Evolutionary conservation across 2,329 filamentous ascomycete genomes (phyloP).

Genomic region (Fusarium sp.): DNA sequence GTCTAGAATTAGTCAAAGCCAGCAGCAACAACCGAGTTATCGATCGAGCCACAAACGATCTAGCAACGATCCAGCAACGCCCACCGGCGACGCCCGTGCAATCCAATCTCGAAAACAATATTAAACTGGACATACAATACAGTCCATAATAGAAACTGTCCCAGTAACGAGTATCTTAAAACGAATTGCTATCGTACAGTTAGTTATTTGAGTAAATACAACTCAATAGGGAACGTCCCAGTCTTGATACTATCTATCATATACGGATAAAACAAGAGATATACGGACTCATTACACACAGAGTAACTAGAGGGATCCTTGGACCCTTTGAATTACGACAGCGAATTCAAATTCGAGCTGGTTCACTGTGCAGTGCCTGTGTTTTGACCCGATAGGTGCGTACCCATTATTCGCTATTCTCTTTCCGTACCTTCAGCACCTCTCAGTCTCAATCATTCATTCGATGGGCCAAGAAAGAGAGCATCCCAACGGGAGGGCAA

Average conservation of each 20-base stretch:
- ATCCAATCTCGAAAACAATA: constrained; percentile 29
- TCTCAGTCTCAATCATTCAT: background rate
- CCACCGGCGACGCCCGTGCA: constrained; percentile 24
- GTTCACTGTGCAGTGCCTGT: background rate
- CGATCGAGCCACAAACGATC: constrained; percentile 34
- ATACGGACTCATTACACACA: no score
- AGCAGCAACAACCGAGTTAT: constrained; percentile 29
- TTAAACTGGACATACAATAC: background rate
- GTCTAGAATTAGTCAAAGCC: constrained; percentile 14
- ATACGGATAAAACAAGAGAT: constrained; percentile 18
- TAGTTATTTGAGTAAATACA: background rate
- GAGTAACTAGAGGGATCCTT: constrained; percentile 31
- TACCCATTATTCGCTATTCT: constrained; percentile 19
- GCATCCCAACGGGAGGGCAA: constrained; percentile 9
- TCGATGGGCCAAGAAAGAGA: constrained; percentile 10
- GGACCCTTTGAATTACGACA: constrained; percentile 30
- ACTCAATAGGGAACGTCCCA: background rate
- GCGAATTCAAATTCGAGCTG: background rate
- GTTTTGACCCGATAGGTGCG: constrained; percentile 12
- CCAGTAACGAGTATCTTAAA: background rate
- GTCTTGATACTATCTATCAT: background rate
- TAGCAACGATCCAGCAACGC: constrained; percentile 38
- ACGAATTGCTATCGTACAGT: background rate
- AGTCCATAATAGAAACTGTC: background rate
- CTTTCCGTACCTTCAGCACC: constrained; percentile 10